Conservation (phyloP, 2,329 filamentous ascomycete species). For the Clonostachys rhizophaga region DNA sequence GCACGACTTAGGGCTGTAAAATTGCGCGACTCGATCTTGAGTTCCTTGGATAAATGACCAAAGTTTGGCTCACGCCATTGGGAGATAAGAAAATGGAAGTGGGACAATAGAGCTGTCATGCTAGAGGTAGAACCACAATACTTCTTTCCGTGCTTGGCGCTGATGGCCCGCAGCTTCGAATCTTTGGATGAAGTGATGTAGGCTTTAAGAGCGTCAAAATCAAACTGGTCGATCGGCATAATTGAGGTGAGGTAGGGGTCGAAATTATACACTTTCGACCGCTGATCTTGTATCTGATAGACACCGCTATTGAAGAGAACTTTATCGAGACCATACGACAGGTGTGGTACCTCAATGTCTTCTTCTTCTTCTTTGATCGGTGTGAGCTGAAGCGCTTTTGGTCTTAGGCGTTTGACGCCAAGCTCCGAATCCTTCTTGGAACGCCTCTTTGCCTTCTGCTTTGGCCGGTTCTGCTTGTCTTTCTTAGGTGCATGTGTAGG, state of each 20-base stretch:
- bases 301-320: slow-evolving; percentile 96
- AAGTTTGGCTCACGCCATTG: slow-evolving; percentile 72
- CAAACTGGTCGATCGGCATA: slow-evolving; percentile 90
- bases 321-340: slow-evolving; percentile 74
- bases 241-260: slow-evolving; percentile 90
- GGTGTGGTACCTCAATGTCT: slow-evolving; percentile 44
- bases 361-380: slow-evolving; percentile 24
- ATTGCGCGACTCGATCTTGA: slow-evolving; percentile 52
- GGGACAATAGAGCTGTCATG: slow-evolving; percentile 82
- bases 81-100: slow-evolving; percentile 91
- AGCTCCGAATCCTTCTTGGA: slow-evolving; percentile 1
- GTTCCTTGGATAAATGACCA: slow-evolving; percentile 61
- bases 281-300: slow-evolving; percentile 84
- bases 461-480: background rate
- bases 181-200: slow-evolving; percentile 95
- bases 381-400: slow-evolving; percentile 14
- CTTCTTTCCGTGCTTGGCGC: slow-evolving; percentile 62
- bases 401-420: slow-evolving; percentile 13
- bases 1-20: slow-evolving; percentile 71
- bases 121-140: slow-evolving; percentile 96
- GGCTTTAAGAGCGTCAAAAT: slow-evolving; percentile 78
- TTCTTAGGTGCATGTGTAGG: background rate
- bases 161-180: slow-evolving; percentile 62
- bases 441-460: background rate
- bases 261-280: slow-evolving; percentile 90